Conservation (phyloP, 257 asterid genomes). For the Solanum microdontum region DNA sequence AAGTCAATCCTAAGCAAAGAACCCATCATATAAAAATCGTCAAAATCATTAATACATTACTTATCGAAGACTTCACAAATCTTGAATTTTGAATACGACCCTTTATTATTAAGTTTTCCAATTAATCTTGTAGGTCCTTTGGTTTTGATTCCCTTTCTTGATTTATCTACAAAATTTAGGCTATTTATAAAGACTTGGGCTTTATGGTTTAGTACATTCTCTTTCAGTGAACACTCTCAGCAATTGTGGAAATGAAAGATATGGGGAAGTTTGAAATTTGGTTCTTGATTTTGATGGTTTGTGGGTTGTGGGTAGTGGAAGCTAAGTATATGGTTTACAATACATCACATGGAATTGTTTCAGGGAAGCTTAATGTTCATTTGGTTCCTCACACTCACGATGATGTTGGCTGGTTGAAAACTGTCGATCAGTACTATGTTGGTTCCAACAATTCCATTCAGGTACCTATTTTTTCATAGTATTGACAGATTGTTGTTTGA, state of each 20-base stretch:
- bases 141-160: background rate
- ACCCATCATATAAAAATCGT: background rate
- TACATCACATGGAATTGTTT: conserved; percentile 52
- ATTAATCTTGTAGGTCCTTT: background rate
- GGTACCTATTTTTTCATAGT: conserved; percentile 20
- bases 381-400: conserved; percentile 94
- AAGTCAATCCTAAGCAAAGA: background rate
- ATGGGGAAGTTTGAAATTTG: conserved; percentile 25
- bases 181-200: background rate
- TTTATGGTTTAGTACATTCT: background rate
- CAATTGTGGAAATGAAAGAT: background rate
- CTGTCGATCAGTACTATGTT: conserved; percentile 93
- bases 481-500: background rate
- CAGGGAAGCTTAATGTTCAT: conserved; percentile 80
- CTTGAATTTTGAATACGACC: background rate
- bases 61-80: background rate
- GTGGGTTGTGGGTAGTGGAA: conserved; percentile 32
- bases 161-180: background rate
- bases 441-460: conserved; percentile 87
- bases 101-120: background rate
- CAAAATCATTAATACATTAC: background rate
- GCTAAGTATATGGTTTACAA: conserved; percentile 67
- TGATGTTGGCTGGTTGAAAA: conserved; percentile 98
- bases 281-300: conserved; percentile 20
- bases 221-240: background rate